Conservation (phyloP, 2,329 filamentous ascomycete genomes). For the Colletotrichum viniferum region DNA sequence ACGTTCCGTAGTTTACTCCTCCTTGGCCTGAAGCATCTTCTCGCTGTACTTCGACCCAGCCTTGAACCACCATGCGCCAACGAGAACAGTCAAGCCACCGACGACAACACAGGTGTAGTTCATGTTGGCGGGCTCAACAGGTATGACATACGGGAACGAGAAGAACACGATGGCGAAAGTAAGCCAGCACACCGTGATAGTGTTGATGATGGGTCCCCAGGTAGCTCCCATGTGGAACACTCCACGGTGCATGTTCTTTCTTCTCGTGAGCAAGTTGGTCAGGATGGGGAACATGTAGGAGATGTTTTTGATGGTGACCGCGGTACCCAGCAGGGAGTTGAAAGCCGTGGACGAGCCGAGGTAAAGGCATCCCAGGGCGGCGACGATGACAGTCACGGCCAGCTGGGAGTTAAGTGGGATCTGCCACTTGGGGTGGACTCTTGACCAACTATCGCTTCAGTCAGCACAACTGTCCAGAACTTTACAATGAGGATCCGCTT, state of each 20-base stretch:
- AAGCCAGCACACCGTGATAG: slow-evolving; percentile 40
- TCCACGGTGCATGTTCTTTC: slow-evolving; percentile 42
- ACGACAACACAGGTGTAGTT: slow-evolving; percentile 54
- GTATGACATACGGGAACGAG: slow-evolving; percentile 46
- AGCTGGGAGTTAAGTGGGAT: slow-evolving; percentile 43
- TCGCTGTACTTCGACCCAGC: slow-evolving; percentile 41
- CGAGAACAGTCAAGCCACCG: slow-evolving; percentile 37
- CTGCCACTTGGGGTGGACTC: slow-evolving; percentile 35
- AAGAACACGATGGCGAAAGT: slow-evolving; percentile 47
- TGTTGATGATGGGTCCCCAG: slow-evolving; percentile 38
- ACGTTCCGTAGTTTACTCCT: slow-evolving; percentile 23
- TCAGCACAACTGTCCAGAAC: slow-evolving; percentile 16
- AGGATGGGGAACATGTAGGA: slow-evolving; percentile 50
- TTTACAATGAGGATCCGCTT: slow-evolving; percentile 18
- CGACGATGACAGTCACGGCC: slow-evolving; percentile 35
- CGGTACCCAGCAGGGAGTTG: slow-evolving; percentile 43
- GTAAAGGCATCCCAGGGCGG: slow-evolving; percentile 45
- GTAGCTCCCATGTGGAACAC: slow-evolving; percentile 39
- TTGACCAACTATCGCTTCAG: slow-evolving; percentile 32
- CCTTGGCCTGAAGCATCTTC: slow-evolving; percentile 39
- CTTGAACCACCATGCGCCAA: slow-evolving; percentile 48
- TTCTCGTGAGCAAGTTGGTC: slow-evolving; percentile 44
- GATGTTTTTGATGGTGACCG: slow-evolving; percentile 47
- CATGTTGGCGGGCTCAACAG: slow-evolving; percentile 45
- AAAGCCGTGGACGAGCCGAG: slow-evolving; percentile 48